phyloP scores from a whole-genome alignment of 306 rosid species.

The Sindora glabra region DNA sequence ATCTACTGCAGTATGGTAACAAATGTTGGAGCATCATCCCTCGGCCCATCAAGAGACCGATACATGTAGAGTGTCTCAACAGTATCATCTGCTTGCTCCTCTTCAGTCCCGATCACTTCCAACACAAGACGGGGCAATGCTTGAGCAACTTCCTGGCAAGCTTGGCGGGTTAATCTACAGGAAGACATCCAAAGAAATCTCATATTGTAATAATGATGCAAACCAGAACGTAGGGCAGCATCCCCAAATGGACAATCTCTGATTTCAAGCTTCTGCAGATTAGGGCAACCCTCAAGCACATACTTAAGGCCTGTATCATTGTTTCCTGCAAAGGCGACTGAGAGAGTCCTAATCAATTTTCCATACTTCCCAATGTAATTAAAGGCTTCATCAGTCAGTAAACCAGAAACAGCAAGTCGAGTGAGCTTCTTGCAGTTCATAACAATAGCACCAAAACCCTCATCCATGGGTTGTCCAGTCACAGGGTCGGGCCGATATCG shows the following conservation, averaged over 20 bases:
- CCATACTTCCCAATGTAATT: conserved; percentile 63
- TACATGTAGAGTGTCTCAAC: conserved; percentile 30
- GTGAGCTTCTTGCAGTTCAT: conserved; percentile 88
- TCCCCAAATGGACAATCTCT: conserved; percentile 91
- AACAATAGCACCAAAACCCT: conserved; percentile 89
- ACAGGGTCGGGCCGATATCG: conserved; percentile 46
- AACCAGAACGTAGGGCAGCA: conserved; percentile 56
- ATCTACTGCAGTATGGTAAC: conserved; percentile 55
- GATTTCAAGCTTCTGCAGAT: conserved; percentile 79
- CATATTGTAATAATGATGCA: conserved; percentile 81
- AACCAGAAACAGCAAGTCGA: conserved; percentile 78
- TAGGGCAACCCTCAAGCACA: conserved; percentile 70
- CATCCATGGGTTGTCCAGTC: conserved; percentile 76
- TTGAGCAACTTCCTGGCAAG: conserved; percentile 61
- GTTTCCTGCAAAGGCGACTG: conserved; percentile 81
- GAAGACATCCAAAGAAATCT: conserved; percentile 93
- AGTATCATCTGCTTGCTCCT: neutral
- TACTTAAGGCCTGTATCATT: conserved; percentile 54
- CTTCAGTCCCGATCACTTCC: conserved; percentile 45
- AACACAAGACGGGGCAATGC: conserved; percentile 57
- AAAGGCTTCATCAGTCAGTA: conserved; percentile 72
- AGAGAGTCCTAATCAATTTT: conserved; percentile 69
- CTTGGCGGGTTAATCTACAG: conserved; percentile 51
- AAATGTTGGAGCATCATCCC: conserved; percentile 51
- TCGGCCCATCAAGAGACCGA: conserved; percentile 48